phyloP scores from a whole-genome alignment of 225 moss, liverwort and hornwort species.

The Antitrichia curtipendula region DNA sequence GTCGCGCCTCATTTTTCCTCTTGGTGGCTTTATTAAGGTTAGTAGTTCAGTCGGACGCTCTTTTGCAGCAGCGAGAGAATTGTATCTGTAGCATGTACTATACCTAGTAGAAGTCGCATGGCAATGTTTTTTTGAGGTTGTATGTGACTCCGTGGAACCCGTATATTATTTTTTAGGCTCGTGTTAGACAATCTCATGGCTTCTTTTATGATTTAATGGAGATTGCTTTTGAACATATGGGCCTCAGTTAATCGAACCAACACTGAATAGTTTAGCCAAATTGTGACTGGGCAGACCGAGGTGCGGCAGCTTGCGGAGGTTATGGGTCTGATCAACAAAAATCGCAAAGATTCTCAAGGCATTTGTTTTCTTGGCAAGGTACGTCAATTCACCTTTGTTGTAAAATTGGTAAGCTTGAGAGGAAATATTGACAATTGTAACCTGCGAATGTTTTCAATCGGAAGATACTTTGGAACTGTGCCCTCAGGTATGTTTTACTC shows the following conservation, averaged over 20 bases:
- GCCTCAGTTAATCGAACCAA: neutral
- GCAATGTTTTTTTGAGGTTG: neutral
- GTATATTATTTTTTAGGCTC: neutral
- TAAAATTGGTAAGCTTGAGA: neutral
- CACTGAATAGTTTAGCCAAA: neutral
- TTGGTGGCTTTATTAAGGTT: slow-evolving; percentile 75
- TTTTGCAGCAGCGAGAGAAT: neutral
- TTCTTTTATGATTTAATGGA: neutral
- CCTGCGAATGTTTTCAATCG: neutral
- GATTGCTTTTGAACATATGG: neutral
- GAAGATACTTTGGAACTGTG: neutral
- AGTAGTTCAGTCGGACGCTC: neutral
- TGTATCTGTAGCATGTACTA: neutral
- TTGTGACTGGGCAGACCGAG: slow-evolving; percentile 33
- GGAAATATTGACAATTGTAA: neutral
- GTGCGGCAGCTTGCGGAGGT: slow-evolving; percentile 67
- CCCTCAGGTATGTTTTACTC: neutral
- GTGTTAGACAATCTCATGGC: neutral
- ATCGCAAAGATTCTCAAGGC: slow-evolving; percentile 95
- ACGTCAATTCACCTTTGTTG: neutral
- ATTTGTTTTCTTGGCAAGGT: slow-evolving; percentile 99
- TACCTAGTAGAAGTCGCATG: neutral
- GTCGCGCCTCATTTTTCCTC: slow-evolving; percentile 71
- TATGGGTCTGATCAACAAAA: slow-evolving; percentile 72
- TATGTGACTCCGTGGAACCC: neutral